Evolutionary conservation across 106 monocot genomes (phyloP), one percentile per base, ranked within the genome.

Genomic region (Gastrodia elata): DNA sequence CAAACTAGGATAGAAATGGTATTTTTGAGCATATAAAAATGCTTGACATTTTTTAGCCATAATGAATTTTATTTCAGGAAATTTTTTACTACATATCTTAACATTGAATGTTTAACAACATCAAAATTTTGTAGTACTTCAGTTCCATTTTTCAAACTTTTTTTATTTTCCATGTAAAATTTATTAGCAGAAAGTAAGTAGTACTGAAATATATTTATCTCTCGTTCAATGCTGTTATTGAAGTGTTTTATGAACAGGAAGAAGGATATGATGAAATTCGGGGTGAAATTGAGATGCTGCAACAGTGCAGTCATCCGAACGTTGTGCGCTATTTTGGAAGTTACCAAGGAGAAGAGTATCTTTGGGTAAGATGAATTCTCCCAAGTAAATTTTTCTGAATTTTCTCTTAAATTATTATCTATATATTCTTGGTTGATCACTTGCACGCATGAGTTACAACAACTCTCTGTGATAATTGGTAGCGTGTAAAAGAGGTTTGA

Each of bases 261-360:
- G 97, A 98, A 72, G 97, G 97, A 64, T 98, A 93, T 91, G 97
- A 98, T 73, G 97, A 98, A 59, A 93, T 98, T 42, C 82, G 88
- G 67, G 91, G 97, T 78, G 97, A 98, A 89, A 98, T 98, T 75
- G 97, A 98, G 69, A 98, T 98, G 93, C 49, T 98, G 76, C 97
- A 98, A 73, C 97, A 98, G 64, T 98, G 97, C 58, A 98, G 93
- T 61, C 97, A 98, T 85, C 97, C 97, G 32, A 98, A 98, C 77
- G 93, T 98, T 9, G 97, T 98, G 1, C 88, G 97, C 43, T 98
- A 98, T 68, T 87, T 93, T 87, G 97, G 88, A 75, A 98, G 97
- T 84, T 98, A 93, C 42, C 97, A 98, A 78, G 97, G 93, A 40
- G 97, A 98, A 70, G 97, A 98, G 61, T 98, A 98, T 64, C 83